Evolutionary conservation across 768 basidiomycete species (phyloP), one percentile per base, ranked within the genome.

Genomic region (Mycena alexandri): DNA sequence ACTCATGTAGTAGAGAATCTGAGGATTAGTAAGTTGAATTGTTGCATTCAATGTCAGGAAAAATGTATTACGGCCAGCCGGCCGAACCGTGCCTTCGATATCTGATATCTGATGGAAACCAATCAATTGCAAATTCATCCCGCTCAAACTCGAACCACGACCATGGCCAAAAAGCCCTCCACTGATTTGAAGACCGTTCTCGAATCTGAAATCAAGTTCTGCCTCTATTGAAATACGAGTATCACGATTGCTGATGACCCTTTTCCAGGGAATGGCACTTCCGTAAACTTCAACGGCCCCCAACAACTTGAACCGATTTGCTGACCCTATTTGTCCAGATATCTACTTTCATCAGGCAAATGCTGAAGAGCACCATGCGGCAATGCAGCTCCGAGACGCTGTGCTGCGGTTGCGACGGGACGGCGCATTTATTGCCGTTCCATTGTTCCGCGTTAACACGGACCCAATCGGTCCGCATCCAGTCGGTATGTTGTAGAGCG

Each of bases 291-390:
- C n/a, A 46, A 50, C 33, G 38, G 3, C 38, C 11, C 14, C 2
- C 14, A 9, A 38, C 38, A 38, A 12, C 57, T 46, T 25, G n/a
- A n/a, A 22, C 47, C 70, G 34, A 2, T 17, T 65, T 11, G 2
- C 46, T 47, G 24, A 51, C 58, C 21, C n/a, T 17, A 57, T 8
- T 57, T 7, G 17, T 36, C 24, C 47, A 93, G 91, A 94, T 73
- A 93, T 94, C 52, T 93, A 94, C 78, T 94, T 93, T 75, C 87
- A 88, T 68, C 91, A 92, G 77, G 80, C 83, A 24, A 93, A 91
- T 71, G 78, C 83, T 0, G 80, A 82, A 5, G 87, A 92, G 66
- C 88, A 89, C 57, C 82, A 86, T 42, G 89, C 86, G 24, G 92
- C 92, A 1, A 81, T 93, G 3, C 83, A 88, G 47, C 82, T 94